Base-by-base conservation (phyloP, 2,329 filamentous ascomycete species). In the Colletotrichum agaves region DNA sequence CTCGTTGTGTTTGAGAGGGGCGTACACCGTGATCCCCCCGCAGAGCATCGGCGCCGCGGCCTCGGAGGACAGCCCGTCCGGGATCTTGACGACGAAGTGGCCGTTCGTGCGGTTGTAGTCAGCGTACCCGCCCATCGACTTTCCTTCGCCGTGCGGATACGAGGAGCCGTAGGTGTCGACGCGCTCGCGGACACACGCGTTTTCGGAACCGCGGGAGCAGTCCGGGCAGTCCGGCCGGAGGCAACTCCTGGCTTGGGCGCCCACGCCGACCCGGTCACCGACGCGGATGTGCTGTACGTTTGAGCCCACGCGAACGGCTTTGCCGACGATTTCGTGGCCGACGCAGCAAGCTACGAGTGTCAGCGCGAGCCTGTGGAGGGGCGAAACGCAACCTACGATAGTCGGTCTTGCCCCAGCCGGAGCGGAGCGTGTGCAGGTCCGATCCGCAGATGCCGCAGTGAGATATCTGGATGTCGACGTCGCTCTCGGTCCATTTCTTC, bases 401-500 rank as follows among this genome's bases (percentile, higher is more conserved):
- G 3, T 74, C 73, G 7, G 79, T 80, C 52, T 75, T 70, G 64
- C 72, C 78, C 85, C 85, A 87, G 56, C 84, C 88, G 2, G 84
- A 86, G 33, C 84, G 81, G 3, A 90, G 79, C 2, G 80, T 85
- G 76, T 90, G 87, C 31, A 90, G 49, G 70, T 90, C 88, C 0
- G 84, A 85, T 62, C 87, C 88, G 74, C 89, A 91, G 69, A 91
- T 84, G 70, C 89, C 89, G 73, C 88, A 91, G 78, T 91, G 88
- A 2, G 87, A 85, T 70, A 92, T 79, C 73, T 86, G 82, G 72
- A 92, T 88, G 73, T 91, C 89, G 58, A 91, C 77, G 71, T 91
- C 88, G 27, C 82, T 84, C 74, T 91, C 89, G 57, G 88, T 84
- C 84, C 88, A 91, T 11, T 78, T 77, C 80, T 91, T 91, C 23